Evolutionary conservation across 495 filamentous ascomycete species (phyloP).

Genomic region (Tuber borchii): DNA sequence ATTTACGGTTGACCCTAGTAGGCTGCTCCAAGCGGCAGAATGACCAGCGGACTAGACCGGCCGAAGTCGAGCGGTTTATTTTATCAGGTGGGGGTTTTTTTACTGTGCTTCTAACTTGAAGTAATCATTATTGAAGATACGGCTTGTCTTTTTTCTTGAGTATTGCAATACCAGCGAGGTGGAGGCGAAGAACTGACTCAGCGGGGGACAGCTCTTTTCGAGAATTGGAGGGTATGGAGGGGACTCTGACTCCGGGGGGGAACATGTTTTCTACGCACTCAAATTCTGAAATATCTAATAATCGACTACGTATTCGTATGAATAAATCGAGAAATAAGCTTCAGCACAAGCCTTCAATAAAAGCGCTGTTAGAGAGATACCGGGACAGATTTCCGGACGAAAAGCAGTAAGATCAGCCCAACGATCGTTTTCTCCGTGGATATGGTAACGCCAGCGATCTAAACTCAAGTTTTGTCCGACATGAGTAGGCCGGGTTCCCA

Average conservation of each 20-base stretch:
- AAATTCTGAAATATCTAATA: neutral
- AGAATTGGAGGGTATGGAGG: neutral
- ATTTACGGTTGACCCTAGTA: neutral
- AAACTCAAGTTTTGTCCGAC: neutral
- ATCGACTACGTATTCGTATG: neutral
- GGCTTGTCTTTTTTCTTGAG: neutral
- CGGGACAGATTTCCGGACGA: neutral
- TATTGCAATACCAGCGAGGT: neutral
- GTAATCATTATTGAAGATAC: neutral
- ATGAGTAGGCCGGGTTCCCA: neutral
- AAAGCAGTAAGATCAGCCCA: neutral
- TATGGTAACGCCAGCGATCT: neutral
- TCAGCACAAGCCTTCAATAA: neutral
- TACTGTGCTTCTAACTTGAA: neutral
- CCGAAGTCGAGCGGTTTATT: neutral
- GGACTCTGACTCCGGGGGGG: neutral
- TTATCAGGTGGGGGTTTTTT: neutral
- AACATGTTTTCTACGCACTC: neutral
- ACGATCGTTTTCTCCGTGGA: constrained; percentile 1
- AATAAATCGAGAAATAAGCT: neutral
- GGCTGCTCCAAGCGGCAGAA: neutral
- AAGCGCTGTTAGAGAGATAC: neutral
- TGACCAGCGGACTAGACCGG: neutral
- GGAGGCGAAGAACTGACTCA: neutral
- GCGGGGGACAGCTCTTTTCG: neutral